Evolutionary conservation across 345 rosid genomes (phyloP).

Genomic region (Eucalyptus dawsonii): DNA sequence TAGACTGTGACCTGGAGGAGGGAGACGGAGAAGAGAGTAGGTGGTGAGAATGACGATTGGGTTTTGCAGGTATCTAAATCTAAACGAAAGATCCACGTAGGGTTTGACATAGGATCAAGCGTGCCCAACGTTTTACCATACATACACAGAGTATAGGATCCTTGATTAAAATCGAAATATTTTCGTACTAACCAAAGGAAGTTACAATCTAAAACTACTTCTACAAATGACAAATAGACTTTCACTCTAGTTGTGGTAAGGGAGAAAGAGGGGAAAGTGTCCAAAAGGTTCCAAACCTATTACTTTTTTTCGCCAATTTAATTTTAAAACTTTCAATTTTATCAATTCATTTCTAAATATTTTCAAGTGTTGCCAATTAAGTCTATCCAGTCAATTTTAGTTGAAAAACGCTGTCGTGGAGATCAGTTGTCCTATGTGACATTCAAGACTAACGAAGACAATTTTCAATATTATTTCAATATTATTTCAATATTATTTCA

Average conservation of each 20-base stretch:
- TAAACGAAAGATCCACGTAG: neutral
- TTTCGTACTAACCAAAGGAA: neutral
- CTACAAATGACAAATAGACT: neutral
- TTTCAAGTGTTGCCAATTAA: too few relatives aligned
- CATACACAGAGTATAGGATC: neutral
- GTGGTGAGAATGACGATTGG: neutral
- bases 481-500: too few relatives aligned
- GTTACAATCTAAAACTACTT: neutral
- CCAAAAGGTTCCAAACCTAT: too few relatives aligned
- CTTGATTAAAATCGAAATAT: neutral
- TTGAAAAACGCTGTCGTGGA: fast-evolving
- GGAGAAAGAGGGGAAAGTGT: neutral
- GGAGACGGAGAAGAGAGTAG: neutral
- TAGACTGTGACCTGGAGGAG: neutral
- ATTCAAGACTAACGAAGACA: fast-evolving
- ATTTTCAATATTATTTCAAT: too few relatives aligned
- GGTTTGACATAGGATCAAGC: neutral
- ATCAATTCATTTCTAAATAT: fast-evolving
- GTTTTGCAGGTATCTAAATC: neutral
- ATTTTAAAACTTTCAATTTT: too few relatives aligned
- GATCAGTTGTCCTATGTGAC: fast-evolving
- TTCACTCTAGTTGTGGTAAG: neutral
- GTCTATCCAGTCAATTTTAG: fast-evolving
- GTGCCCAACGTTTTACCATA: neutral
- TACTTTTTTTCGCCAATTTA: too few relatives aligned